phyloP scores from a whole-genome alignment of 2,329 filamentous ascomycete genomes.

The Cryphonectria nitschkei region DNA sequence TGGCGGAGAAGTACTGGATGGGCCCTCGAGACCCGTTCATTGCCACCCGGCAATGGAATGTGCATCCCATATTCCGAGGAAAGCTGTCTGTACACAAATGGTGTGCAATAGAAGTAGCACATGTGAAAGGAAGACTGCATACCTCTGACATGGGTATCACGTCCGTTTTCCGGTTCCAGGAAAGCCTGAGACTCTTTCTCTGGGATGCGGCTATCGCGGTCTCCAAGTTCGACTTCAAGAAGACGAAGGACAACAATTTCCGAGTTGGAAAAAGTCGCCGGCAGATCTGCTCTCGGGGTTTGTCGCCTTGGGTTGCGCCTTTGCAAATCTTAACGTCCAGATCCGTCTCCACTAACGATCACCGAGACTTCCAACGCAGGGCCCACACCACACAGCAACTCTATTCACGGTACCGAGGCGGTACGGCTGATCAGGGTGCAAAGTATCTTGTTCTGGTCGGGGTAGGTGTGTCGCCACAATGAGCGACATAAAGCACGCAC shows the following conservation, averaged over 20 bases:
- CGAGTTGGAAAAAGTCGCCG: background rate
- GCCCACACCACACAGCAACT: conserved; percentile 22
- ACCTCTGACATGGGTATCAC: background rate
- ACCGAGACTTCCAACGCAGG: conserved; percentile 22
- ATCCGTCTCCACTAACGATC: conserved; percentile 25
- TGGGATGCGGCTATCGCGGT: background rate
- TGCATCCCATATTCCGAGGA: background rate
- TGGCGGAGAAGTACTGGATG: background rate
- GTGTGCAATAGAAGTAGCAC: background rate
- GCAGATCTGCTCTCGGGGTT: background rate
- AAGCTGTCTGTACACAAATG: background rate
- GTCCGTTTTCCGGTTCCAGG: background rate
- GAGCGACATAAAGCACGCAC: conserved; percentile 25
- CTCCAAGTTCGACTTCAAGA: background rate
- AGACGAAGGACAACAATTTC: background rate
- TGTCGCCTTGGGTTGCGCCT: background rate
- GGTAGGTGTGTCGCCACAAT: conserved; percentile 16
- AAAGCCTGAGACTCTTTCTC: background rate
- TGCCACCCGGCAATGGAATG: background rate
- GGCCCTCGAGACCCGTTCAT: background rate
- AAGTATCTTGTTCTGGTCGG: conserved; percentile 9
- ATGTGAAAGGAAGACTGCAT: background rate
- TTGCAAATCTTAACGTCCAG: conserved; percentile 3
- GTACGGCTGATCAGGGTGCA: conserved; percentile 10
- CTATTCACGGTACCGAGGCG: no score